These are phyloP conservation scores for Chalciporus pseudorubinellus DNA, from an alignment of 768 basidiomycete genomes.

Conservation along the genomic window DNA sequence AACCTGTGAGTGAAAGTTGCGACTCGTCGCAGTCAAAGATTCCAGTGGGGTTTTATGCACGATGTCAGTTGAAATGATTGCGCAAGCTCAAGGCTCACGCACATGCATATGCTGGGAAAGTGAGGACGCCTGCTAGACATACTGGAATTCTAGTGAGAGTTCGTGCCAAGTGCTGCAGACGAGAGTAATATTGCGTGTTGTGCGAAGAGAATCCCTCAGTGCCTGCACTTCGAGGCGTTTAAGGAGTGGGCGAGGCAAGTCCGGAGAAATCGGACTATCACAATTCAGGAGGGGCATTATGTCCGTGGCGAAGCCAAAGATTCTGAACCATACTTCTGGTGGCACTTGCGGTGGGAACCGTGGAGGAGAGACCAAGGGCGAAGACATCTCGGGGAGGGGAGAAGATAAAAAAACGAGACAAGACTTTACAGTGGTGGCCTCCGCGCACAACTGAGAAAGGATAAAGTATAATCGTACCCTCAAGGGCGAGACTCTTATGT, in stretches of 20 bases:
- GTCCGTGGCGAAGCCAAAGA: constrained; percentile 23
- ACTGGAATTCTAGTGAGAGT: constrained; percentile 22
- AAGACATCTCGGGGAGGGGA: constrained; percentile 12
- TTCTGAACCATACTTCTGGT: constrained; percentile 30
- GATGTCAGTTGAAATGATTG: no score
- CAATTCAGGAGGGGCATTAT: constrained; percentile 11
- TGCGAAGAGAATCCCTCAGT: constrained; percentile 22
- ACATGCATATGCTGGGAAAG: no score
- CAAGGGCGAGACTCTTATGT: constrained; percentile 9
- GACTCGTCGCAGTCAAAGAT: no score
- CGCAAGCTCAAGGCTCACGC: no score
- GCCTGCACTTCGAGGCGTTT: constrained; percentile 13
- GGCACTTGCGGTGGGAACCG: constrained; percentile 14
- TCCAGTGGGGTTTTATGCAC: no score
- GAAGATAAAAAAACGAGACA: not conserved
- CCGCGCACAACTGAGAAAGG: constrained; percentile 2
- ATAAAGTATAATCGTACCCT: not conserved
- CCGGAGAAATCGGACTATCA: constrained; percentile 8
- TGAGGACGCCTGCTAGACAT: no score
- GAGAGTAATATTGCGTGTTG: constrained; percentile 20
- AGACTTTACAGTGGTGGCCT: no score
- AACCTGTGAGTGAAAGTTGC: no score
- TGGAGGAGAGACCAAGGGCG: not conserved
- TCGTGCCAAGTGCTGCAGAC: constrained; percentile 27
- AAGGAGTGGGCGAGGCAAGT: constrained; percentile 19